phyloP scores from a whole-genome alignment of 1,284 basidiomycete genomes.

The Porodaedalea pini region DNA sequence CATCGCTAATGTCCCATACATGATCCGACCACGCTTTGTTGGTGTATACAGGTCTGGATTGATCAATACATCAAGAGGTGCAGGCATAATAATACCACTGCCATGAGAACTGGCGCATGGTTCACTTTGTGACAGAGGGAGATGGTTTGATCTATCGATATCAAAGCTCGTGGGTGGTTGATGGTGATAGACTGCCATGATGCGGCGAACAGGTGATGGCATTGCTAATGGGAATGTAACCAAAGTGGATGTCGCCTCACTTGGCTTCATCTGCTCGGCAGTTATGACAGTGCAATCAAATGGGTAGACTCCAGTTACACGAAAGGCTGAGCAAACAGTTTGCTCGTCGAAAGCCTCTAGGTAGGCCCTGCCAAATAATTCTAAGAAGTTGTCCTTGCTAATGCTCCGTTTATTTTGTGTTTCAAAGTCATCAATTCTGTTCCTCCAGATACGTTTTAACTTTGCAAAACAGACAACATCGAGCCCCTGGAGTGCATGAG shows the following conservation, averaged over 20 bases:
- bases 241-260: constrained; percentile 21
- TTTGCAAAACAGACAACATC: constrained; percentile 38
- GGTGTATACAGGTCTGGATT: constrained; percentile 1
- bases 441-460: constrained; percentile 25
- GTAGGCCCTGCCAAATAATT: constrained; percentile 28
- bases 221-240: constrained; percentile 18
- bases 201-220: neutral
- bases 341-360: constrained; percentile 24
- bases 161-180: constrained; percentile 3
- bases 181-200: constrained; percentile 9
- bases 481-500: constrained; percentile 33
- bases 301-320: constrained; percentile 32
- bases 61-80: neutral
- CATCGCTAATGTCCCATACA: neutral
- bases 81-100: neutral
- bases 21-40: constrained; percentile 4
- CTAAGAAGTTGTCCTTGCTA: constrained; percentile 29
- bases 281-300: constrained; percentile 24
- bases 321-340: constrained; percentile 29
- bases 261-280: constrained; percentile 19
- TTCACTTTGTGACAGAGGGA: neutral
- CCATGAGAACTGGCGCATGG: neutral
- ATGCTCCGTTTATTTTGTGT: constrained; percentile 19
- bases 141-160: neutral
- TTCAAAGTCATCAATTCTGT: constrained; percentile 24